These are phyloP conservation scores for Mycena rebaudengoi DNA, from an alignment of 768 basidiomycete species.

Conservation along the genomic window DNA sequence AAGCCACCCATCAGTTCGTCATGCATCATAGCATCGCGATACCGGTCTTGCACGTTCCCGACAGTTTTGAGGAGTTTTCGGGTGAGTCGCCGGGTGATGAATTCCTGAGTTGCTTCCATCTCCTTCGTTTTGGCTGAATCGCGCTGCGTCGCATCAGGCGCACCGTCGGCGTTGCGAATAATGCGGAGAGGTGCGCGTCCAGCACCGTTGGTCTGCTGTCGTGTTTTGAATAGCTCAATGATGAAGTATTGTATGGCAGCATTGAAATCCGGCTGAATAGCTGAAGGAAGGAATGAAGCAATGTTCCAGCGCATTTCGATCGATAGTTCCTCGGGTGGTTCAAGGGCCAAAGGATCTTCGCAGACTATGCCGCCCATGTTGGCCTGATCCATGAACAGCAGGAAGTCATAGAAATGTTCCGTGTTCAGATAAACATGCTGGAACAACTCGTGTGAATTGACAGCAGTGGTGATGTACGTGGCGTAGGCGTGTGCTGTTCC, in stretches of 20 bases:
- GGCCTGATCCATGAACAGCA: slow-evolving; percentile 95
- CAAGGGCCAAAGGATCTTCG: slow-evolving; percentile 74
- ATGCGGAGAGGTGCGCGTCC: slow-evolving; percentile 76
- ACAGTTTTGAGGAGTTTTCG: slow-evolving; percentile 80
- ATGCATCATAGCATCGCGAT: slow-evolving; percentile 67
- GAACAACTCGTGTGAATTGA: slow-evolving; percentile 94
- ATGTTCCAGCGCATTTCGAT: slow-evolving; percentile 95
- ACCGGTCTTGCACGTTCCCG: slow-evolving; percentile 65
- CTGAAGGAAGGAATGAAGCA: slow-evolving; percentile 84
- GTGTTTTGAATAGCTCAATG: slow-evolving; percentile 81
- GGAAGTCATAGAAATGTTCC: slow-evolving; percentile 90
- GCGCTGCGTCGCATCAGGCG: slow-evolving; percentile 68
- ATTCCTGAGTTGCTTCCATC: slow-evolving; percentile 71
- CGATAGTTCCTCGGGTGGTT: slow-evolving; percentile 72
- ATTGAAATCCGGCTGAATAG: slow-evolving; percentile 81
- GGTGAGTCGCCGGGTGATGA: slow-evolving; percentile 83
- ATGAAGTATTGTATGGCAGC: slow-evolving; percentile 83
- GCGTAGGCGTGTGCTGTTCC: slow-evolving; percentile 96
- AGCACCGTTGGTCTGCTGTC: slow-evolving; percentile 66
- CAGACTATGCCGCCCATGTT: slow-evolving; percentile 93
- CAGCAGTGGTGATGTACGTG: slow-evolving; percentile 92
- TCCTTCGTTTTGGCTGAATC: slow-evolving; percentile 78
- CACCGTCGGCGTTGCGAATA: slow-evolving; percentile 59
- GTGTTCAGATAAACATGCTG: slow-evolving; percentile 90
- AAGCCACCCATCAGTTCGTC: slow-evolving; percentile 64